Base-by-base conservation (phyloP, 1,139 yeast genomes). In the Pichia sp. region DNA sequence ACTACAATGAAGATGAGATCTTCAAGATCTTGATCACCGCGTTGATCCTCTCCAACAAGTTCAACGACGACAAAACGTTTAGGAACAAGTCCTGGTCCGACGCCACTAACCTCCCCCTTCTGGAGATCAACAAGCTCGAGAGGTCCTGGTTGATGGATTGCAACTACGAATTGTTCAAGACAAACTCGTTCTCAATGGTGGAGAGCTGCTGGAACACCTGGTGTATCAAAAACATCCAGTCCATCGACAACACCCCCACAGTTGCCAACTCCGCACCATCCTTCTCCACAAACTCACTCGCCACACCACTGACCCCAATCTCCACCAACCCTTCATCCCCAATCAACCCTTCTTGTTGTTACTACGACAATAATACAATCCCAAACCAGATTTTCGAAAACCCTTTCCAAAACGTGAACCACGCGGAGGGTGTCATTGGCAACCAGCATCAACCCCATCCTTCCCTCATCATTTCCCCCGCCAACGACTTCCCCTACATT, bases 21-120 rank as follows among this genome's bases (percentile, higher is more conserved):
- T 87, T 85, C 62, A 76, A 80, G 58, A 76, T 80, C 63, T 73
- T 89, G 52, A 83, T 86, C 46, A 77, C 86, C 30, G 78, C 95
- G 1, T 75, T 93, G 46, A 79, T 93, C 41, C 74, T 93, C 58
- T 96, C 97, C 44, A 93, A 93, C 73, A 93, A 93, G 70, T 88
- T 90, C 68, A 90, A 91, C 66, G 98, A 93, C 69, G 99, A 93
- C 72, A 90, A 91, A 70, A 93, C 98, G 25, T 93, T 93, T 65
- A 90, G 96, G 56, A 93, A 91, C 71, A 83, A 83, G 65, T 89
- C 96, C 9, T 93, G 99, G 99, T 79, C 90, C 46, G 93, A 90
- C 52, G 98, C 97, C 22, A 87, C 97, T 13, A 96, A 96, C 25
- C 76, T 93, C 58, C 72, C 80, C 16, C 75, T 88, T 50, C 63